phyloP scores from a whole-genome alignment of 495 filamentous ascomycete genomes.

The Penicillium fimorum region DNA sequence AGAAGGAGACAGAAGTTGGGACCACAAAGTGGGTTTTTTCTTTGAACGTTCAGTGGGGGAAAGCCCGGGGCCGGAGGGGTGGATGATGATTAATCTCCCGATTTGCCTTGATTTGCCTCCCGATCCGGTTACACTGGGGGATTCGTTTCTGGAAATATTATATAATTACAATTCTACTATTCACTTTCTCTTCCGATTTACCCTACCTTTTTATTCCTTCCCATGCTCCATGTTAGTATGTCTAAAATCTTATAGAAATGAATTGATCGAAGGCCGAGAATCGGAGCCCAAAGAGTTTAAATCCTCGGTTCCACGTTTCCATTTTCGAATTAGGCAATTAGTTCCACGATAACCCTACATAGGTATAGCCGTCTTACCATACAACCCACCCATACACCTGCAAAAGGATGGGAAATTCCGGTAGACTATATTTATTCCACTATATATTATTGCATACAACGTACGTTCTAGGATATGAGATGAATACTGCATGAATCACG shows the following conservation, averaged over 20 bases:
- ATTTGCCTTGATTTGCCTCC: constrained; percentile 6
- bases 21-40: constrained; percentile 17
- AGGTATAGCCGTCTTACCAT: too few relatives aligned
- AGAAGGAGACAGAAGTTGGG: constrained; percentile 9
- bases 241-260: neutral
- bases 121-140: neutral
- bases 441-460: neutral
- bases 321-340: constrained; percentile 1
- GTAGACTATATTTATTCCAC: neutral
- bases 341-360: neutral
- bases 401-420: too few relatives aligned
- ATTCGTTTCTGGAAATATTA: neutral
- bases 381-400: too few relatives aligned
- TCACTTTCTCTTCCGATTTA: neutral
- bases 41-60: constrained; percentile 16
- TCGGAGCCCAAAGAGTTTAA: constrained; percentile 16
- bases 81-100: constrained; percentile 26
- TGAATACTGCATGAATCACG: constrained; percentile 2
- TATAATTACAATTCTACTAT: neutral
- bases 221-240: neutral
- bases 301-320: constrained; percentile 9
- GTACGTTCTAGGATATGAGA: neutral
- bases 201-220: neutral
- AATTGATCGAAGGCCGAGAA: constrained; percentile 13
- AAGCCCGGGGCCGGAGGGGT: constrained; percentile 7